Conservation (phyloP, 805 yeast species). For the Schwanniomyces yamadae region DNA sequence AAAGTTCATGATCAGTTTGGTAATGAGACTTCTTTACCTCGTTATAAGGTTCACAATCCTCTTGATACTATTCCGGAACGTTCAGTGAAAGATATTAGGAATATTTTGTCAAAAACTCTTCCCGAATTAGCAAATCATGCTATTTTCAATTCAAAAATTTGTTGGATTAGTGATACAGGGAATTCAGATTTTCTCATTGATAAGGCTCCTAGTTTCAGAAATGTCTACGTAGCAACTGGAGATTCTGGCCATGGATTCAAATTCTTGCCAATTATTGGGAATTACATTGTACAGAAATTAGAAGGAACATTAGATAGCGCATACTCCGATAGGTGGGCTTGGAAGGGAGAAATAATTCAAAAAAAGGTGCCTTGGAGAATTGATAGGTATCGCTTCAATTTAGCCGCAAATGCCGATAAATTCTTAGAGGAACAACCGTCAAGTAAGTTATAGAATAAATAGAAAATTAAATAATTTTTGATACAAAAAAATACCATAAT, state of each 20-base stretch:
- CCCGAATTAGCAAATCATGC: conserved; percentile 39
- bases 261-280: conserved; percentile 35
- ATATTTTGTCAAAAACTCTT: conserved; percentile 27
- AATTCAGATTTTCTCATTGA: conserved; percentile 35
- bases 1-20: conserved; percentile 11
- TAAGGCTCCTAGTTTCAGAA: conserved; percentile 25
- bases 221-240: conserved; percentile 34
- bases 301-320: conserved; percentile 1
- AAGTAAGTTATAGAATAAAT: neutral
- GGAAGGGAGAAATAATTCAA: neutral
- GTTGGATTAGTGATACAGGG: conserved; percentile 36
- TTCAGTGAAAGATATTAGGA: conserved; percentile 24
- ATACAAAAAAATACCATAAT: no score
- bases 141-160: conserved; percentile 14
- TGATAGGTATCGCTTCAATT: neutral
- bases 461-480: neutral
- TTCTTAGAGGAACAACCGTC: neutral
- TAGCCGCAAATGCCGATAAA: neutral
- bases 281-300: conserved; percentile 9
- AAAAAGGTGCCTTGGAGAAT: conserved; percentile 4
- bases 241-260: conserved; percentile 41
- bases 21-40: conserved; percentile 32
- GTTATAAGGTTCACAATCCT: conserved; percentile 25
- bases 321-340: conserved; percentile 2
- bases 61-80: conserved; percentile 33